These are phyloP conservation scores for Echeveria elegans DNA, from an alignment of 164 flowering plant species.

Conservation along the genomic window DNA sequence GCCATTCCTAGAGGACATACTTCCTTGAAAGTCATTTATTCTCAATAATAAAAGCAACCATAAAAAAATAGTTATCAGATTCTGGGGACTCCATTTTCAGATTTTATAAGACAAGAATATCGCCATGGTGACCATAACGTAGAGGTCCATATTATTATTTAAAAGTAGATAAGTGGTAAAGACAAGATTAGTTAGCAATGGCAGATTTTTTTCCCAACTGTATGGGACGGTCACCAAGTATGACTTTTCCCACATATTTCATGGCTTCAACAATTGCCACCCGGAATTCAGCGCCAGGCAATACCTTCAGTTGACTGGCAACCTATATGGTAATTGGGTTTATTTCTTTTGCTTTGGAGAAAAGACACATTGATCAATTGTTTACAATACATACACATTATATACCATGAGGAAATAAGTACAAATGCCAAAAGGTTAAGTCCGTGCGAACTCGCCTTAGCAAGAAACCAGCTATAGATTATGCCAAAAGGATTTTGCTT, in stretches of 20 bases:
- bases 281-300: slow-evolving; percentile 95
- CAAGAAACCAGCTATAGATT: slow-evolving; percentile 90
- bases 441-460: slow-evolving; percentile 48
- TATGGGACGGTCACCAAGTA: slow-evolving; percentile 96
- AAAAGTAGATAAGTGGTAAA: not conserved
- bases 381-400: no score
- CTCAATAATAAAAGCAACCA: no score
- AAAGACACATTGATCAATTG: no score
- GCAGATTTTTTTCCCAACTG: slow-evolving; percentile 30
- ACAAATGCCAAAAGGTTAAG: not conserved
- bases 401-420: not conserved
- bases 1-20: no score
- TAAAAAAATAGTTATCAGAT: no score
- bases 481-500: slow-evolving; percentile 71
- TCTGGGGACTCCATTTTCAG: no score
- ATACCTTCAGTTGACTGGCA: slow-evolving; percentile 75
- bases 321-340: slow-evolving; percentile 30
- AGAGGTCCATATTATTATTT: no score
- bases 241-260: slow-evolving; percentile 77
- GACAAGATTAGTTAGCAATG: no score
- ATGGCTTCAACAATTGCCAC: slow-evolving; percentile 89
- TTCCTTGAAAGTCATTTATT: no score
- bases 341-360: not conserved
- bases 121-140: no score
- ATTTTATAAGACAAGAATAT: no score